A percentile compares a stretch with the other conserved stretches of the same genome.
phyloP scores from a whole-genome alignment of 192 early-diverging fungal genomes.

The Backusella tarrabulga region DNA sequence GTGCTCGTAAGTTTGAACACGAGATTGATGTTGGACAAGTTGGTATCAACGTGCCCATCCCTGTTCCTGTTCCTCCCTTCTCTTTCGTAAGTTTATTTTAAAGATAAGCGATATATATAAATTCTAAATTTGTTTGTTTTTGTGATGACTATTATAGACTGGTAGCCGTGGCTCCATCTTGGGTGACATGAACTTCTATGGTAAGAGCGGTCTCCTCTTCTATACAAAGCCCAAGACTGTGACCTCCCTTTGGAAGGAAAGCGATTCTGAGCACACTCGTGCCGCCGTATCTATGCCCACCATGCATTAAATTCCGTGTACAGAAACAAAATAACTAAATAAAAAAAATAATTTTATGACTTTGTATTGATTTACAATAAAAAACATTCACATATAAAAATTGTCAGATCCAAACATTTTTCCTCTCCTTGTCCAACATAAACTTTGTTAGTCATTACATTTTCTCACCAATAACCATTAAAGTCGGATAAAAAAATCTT shows the following conservation, averaged over 20 bases:
- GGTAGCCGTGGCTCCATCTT: slow-evolving; percentile 86
- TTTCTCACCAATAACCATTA: not conserved
- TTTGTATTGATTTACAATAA: not conserved
- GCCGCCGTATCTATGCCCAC: slow-evolving; percentile 92
- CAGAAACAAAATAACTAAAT: not conserved
- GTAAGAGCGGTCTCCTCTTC: slow-evolving; percentile 74
- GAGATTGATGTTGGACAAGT: slow-evolving; percentile 94
- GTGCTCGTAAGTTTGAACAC: slow-evolving; percentile 82
- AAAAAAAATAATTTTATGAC: not conserved
- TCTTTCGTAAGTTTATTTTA: slow-evolving; percentile 56
- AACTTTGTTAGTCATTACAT: not conserved
- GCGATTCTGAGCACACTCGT: slow-evolving; percentile 67
- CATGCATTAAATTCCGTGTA: not conserved
- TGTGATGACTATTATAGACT: slow-evolving; percentile 42
- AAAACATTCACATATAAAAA: not conserved
- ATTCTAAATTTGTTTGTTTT: not conserved
- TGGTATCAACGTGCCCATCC: slow-evolving; percentile 88
- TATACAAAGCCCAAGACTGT: slow-evolving; percentile 95
- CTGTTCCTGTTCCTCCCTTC: slow-evolving; percentile 97
- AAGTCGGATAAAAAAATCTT: not conserved
- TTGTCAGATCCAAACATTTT: not conserved
- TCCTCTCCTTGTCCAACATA: not conserved
- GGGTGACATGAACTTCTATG: slow-evolving; percentile 96
- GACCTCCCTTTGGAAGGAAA: slow-evolving; percentile 89
- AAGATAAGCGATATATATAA: not conserved